These are phyloP conservation scores for Fraxinus velutina DNA, from an alignment of 305 asterid species.

Conservation along the genomic window DNA sequence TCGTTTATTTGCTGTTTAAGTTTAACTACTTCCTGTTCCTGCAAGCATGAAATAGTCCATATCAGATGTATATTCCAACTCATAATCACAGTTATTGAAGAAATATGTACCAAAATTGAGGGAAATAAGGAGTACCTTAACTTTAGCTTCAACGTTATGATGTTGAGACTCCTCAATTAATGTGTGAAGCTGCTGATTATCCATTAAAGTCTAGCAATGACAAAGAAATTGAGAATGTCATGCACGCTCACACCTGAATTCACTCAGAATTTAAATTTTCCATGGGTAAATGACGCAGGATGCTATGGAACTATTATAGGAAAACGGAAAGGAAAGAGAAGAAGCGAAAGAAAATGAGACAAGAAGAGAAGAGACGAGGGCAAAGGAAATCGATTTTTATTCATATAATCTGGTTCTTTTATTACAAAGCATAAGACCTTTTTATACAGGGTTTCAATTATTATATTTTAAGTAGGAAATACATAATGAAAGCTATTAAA, in stretches of 20 bases:
- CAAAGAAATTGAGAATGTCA: conserved; percentile 13
- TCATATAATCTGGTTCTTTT: neutral
- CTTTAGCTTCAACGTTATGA: conserved; percentile 49
- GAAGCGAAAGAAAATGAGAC: neutral
- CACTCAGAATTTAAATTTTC: neutral
- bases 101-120: conserved; percentile 4
- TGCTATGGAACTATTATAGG: neutral
- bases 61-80: neutral
- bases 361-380: neutral
- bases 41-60: conserved; percentile 22
- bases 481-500: neutral
- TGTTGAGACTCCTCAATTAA: conserved; percentile 54
- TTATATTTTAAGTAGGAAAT: neutral
- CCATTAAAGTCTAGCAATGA: conserved; percentile 60
- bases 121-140: conserved; percentile 45
- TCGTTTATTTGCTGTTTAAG: conserved; percentile 75
- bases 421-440: neutral
- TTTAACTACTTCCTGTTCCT: conserved; percentile 68
- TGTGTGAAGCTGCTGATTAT: conserved; percentile 64
- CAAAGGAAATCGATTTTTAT: neutral
- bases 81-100: conserved; percentile 6
- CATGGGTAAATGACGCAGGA: conserved; percentile 1
- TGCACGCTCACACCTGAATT: neutral
- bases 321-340: neutral
- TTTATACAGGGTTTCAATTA: neutral